These are phyloP conservation scores for Picea abies DNA, from an alignment of 83 land plant genomes.

Conservation along the genomic window DNA sequence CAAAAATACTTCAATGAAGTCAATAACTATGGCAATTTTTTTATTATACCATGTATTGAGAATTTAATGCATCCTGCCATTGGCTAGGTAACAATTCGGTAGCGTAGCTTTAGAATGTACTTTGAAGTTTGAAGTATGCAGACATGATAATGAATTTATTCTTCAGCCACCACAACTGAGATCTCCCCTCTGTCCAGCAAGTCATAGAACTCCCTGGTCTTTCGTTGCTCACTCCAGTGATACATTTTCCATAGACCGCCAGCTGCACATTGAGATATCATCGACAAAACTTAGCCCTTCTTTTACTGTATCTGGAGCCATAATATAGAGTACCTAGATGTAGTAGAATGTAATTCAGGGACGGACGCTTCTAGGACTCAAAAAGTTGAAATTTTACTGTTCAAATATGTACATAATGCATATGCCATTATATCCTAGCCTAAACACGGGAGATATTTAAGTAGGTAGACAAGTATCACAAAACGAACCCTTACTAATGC, in stretches of 20 bases:
- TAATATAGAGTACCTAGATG: no score
- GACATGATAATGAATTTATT: neutral
- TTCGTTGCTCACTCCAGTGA: conserved; percentile 33
- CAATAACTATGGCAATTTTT: neutral
- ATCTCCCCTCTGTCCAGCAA: conserved; percentile 36
- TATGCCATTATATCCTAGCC: neutral
- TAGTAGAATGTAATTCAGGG: no score
- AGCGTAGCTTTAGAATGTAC: neutral
- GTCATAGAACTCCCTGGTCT: conserved; percentile 24
- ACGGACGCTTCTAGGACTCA: neutral
- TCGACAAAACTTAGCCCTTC: conserved; percentile 16
- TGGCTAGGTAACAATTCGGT: neutral
- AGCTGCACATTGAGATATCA: conserved; percentile 24
- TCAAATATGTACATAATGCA: neutral
- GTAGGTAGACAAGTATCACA: no score
- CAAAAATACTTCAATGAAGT: neutral
- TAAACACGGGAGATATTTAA: no score
- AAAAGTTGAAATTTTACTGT: neutral
- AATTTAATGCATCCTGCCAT: neutral
- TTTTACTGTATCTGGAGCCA: no score
- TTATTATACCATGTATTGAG: neutral
- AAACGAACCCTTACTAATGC: neutral
- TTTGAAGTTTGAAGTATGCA: neutral
- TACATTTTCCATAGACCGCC: conserved; percentile 39
- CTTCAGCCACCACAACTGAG: conserved; percentile 24